A percentile compares a stretch with the other conserved stretches of the same genome.
Conservation (phyloP, 257 asterid species). For the Lavandula angustifolia region DNA sequence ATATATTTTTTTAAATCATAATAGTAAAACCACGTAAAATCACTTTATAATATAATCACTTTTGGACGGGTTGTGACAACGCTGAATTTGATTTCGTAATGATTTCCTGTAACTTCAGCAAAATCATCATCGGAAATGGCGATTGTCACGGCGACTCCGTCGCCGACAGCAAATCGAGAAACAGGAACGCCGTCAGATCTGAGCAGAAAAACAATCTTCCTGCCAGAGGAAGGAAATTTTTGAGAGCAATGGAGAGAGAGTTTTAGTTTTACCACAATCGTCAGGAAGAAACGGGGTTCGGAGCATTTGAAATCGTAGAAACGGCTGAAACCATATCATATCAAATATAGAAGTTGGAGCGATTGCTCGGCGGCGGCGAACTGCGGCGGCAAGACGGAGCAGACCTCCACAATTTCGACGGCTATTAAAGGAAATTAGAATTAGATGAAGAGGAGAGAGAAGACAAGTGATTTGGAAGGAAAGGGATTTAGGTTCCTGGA, state of each 20-base stretch:
- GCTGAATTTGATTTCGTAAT: background rate
- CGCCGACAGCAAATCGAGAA: background rate
- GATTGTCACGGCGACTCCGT: background rate
- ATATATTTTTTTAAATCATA: too few species aligned
- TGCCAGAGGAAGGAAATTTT: background rate
- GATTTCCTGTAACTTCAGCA: background rate
- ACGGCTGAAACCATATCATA: background rate
- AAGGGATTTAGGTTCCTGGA: too few species aligned
- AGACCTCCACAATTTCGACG: background rate
- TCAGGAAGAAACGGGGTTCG: background rate
- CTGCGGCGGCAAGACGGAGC: background rate
- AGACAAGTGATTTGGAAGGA: background rate
- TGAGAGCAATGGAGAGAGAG: constrained; percentile 22
- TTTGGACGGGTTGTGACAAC: background rate
- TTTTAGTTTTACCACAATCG: constrained; percentile 15
- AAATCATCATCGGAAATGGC: constrained; percentile 12
- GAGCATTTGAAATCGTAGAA: constrained; percentile 15
- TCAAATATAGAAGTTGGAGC: constrained; percentile 22
- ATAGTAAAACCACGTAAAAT: constrained; percentile 1
- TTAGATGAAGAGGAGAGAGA: too few species aligned
- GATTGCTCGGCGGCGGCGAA: constrained; percentile 4
- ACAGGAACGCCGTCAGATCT: background rate
- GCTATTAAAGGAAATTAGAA: background rate
- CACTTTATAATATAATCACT: too few species aligned
- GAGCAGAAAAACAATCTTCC: constrained; percentile 2